A percentile compares a stretch with the other conserved stretches of the same genome.
Evolutionary conservation across 106 monocot genomes (phyloP).

Genomic region (Acorus gramineus): DNA sequence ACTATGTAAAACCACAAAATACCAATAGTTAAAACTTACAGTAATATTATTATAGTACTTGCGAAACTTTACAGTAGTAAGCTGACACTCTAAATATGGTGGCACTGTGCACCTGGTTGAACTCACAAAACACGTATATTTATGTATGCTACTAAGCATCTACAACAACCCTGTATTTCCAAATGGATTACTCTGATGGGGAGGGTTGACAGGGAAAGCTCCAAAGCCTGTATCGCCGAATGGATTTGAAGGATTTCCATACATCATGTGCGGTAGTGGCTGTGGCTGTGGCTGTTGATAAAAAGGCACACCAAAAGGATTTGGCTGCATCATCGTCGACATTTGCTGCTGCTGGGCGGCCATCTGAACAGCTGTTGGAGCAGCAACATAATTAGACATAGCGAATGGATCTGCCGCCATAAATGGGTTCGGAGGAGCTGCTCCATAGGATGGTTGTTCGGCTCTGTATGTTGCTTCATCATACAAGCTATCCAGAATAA

Average conservation of each 20-base stretch:
- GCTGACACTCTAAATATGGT: too few species aligned
- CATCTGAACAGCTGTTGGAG: conserved; percentile 61
- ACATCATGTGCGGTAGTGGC: neutral
- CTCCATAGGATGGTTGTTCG: conserved; percentile 32
- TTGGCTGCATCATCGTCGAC: conserved; percentile 36
- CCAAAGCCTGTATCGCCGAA: conserved; percentile 48
- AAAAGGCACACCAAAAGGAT: conserved; percentile 38
- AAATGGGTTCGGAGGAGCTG: conserved; percentile 51
- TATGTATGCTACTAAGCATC: neutral
- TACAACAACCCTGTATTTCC: conserved; percentile 32
- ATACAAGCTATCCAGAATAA: conserved; percentile 63
- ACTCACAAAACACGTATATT: too few species aligned
- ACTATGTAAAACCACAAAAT: too few species aligned
- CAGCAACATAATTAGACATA: conserved; percentile 43
- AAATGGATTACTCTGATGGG: conserved; percentile 44
- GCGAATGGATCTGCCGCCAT: conserved; percentile 49
- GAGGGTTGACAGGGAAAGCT: conserved; percentile 32
- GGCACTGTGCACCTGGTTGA: too few species aligned
- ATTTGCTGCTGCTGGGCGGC: conserved; percentile 46
- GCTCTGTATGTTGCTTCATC: conserved; percentile 64
- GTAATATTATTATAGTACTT: too few species aligned
- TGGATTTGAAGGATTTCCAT: conserved; percentile 32
- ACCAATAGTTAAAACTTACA: too few species aligned
- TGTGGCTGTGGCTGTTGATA: conserved; percentile 8
- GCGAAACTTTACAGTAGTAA: too few species aligned